Evolutionary conservation across 2,329 filamentous ascomycete species (phyloP).

Genomic region (Atkinsonella texensis): DNA sequence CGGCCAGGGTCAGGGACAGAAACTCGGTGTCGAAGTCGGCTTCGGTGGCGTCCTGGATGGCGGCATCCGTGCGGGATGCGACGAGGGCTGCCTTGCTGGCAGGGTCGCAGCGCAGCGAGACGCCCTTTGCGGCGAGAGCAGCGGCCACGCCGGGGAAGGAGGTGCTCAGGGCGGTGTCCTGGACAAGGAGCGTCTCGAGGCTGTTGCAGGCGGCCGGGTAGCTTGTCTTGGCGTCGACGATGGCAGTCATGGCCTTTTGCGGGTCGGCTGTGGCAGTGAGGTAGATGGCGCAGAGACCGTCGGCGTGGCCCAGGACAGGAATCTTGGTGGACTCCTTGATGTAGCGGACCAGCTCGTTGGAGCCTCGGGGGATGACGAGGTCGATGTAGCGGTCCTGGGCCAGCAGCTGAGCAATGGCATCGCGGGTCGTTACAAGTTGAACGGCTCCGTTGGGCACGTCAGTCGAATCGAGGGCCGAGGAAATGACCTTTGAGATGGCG

Average conservation of each 20-base stretch:
- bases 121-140: constrained; percentile 63
- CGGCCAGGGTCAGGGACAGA: constrained; percentile 68
- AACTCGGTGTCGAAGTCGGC: constrained; percentile 83
- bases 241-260: constrained; percentile 58
- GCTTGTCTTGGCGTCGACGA: constrained; percentile 85
- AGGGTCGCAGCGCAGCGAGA: constrained; percentile 70
- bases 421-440: constrained; percentile 86
- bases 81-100: constrained; percentile 53
- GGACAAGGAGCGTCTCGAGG: constrained; percentile 81
- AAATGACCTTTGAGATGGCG: constrained; percentile 78
- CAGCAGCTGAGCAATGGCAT: constrained; percentile 80
- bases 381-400: constrained; percentile 80
- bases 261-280: constrained; percentile 67
- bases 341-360: constrained; percentile 79
- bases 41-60: constrained; percentile 53
- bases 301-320: constrained; percentile 89
- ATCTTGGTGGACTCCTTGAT: constrained; percentile 89
- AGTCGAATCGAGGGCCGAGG: constrained; percentile 58
- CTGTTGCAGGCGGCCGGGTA: constrained; percentile 96
- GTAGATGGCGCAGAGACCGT: constrained; percentile 83
- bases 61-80: constrained; percentile 29
- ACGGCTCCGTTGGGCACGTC: constrained; percentile 75
- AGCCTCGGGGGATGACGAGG: constrained; percentile 84
- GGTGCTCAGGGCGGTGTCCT: constrained; percentile 54
- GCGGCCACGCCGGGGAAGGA: constrained; percentile 61